These are phyloP conservation scores for Hymenoscyphus infarciens DNA, from an alignment of 2,329 filamentous ascomycete species.

Conservation along the genomic window DNA sequence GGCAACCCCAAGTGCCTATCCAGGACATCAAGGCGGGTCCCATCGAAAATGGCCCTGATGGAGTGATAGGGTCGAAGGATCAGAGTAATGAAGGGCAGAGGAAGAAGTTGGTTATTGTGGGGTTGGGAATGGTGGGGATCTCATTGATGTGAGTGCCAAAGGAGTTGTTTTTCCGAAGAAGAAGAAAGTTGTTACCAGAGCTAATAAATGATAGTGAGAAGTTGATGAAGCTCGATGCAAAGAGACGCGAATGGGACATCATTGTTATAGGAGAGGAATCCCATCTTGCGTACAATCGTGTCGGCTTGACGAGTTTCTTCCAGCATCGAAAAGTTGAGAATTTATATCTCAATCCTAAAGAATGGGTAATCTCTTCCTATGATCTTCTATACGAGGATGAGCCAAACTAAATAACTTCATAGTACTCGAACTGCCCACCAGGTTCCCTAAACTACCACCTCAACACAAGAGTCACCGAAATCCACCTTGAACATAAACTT, in stretches of 20 bases:
- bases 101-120: constrained; percentile 77
- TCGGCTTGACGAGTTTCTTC: constrained; percentile 86
- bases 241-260: constrained; percentile 72
- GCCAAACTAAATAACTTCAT: not conserved
- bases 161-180: not conserved
- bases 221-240: constrained; percentile 76
- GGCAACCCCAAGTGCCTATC: constrained; percentile 28
- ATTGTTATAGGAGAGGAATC: constrained; percentile 84
- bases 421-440: constrained; percentile 42
- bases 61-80: constrained; percentile 25
- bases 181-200: not conserved
- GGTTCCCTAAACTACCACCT: constrained; percentile 70
- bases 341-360: constrained; percentile 78
- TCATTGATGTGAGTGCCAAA: constrained; percentile 70
- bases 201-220: constrained; percentile 63
- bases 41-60: constrained; percentile 25
- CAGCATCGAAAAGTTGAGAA: constrained; percentile 81
- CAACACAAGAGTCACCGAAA: constrained; percentile 69
- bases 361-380: constrained; percentile 59
- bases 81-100: constrained; percentile 33
- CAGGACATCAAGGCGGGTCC: constrained; percentile 26
- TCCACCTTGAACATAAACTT: constrained; percentile 59
- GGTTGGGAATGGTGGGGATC: constrained; percentile 87
- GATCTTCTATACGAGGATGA: too few relatives aligned
- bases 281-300: constrained; percentile 86